Conservation (phyloP, 1,284 basidiomycete genomes). For the Austroboletus niveus region DNA sequence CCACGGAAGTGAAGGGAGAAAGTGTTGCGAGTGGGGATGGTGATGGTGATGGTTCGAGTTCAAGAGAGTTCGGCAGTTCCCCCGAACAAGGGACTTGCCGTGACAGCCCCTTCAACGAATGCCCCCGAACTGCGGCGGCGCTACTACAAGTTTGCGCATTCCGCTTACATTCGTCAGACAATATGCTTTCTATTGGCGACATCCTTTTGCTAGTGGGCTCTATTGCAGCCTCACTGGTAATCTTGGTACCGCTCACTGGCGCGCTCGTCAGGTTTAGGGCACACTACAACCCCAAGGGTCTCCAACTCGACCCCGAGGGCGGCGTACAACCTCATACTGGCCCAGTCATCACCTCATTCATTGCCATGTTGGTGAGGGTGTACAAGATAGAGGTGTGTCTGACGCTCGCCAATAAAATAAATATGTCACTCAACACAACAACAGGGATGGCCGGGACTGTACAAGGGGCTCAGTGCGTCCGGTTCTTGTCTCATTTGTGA, state of each 20-base stretch:
- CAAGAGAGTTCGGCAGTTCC: slow-evolving; percentile 34
- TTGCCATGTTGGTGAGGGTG: slow-evolving; percentile 73
- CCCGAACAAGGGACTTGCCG: slow-evolving; percentile 29
- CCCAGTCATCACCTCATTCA: slow-evolving; percentile 58
- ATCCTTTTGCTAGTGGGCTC: slow-evolving; percentile 47
- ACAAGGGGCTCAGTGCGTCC: slow-evolving; percentile 78
- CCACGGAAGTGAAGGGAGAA: neutral
- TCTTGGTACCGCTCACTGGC: slow-evolving; percentile 65
- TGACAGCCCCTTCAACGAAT: slow-evolving; percentile 13
- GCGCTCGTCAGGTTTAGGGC: slow-evolving; percentile 72
- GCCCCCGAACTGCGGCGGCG: neutral
- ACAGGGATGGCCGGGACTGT: slow-evolving; percentile 75
- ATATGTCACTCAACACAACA: neutral
- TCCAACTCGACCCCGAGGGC: slow-evolving; percentile 78
- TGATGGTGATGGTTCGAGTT: slow-evolving; percentile 41
- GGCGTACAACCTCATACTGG: slow-evolving; percentile 75
- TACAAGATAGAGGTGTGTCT: slow-evolving; percentile 68
- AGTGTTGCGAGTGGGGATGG: neutral
- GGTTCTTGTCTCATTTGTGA: slow-evolving; percentile 1
- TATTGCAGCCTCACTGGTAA: slow-evolving; percentile 48
- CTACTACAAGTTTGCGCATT: too few species aligned
- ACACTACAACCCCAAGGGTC: slow-evolving; percentile 79
- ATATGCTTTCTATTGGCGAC: slow-evolving; percentile 41
- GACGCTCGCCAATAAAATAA: neutral
- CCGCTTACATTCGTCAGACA: slow-evolving; percentile 12